Conservation (phyloP, 139 green algal species). For the Trebouxia sp. region DNA sequence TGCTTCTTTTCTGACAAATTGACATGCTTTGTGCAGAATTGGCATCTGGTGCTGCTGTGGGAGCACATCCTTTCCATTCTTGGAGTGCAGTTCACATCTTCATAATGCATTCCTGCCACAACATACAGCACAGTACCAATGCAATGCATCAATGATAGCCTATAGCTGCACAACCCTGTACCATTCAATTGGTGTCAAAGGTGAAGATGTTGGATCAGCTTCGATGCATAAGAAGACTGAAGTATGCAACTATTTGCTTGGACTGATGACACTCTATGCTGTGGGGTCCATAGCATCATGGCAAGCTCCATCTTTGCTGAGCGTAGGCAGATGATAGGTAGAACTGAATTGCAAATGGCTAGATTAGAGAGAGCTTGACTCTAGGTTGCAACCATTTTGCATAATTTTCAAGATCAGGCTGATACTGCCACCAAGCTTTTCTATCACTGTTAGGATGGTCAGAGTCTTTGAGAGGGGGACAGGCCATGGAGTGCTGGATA, state of each 20-base stretch:
- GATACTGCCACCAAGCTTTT: too few species aligned
- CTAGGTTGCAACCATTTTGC: too few species aligned
- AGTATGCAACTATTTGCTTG: background rate
- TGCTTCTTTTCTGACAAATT: background rate
- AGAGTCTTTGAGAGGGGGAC: too few species aligned
- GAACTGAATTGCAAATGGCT: too few species aligned
- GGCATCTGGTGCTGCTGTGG: constrained; percentile 18
- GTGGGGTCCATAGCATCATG: background rate
- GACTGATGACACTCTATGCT: background rate
- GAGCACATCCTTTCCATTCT: constrained; percentile 1
- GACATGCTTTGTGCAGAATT: background rate
- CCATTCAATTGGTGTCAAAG: background rate
- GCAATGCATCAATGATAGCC: background rate
- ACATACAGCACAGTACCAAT: background rate
- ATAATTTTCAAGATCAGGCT: too few species aligned
- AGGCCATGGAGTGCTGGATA: too few species aligned
- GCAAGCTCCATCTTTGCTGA: background rate
- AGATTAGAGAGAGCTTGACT: too few species aligned
- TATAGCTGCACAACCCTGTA: background rate
- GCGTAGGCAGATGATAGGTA: too few species aligned
- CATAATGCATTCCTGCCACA: background rate
- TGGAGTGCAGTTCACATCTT: background rate
- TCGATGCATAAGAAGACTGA: background rate
- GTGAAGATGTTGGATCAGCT: background rate
- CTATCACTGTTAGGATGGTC: too few species aligned